These are phyloP conservation scores for Thyridium curvatum DNA, from an alignment of 2,329 filamentous ascomycete species.

Conservation along the genomic window DNA sequence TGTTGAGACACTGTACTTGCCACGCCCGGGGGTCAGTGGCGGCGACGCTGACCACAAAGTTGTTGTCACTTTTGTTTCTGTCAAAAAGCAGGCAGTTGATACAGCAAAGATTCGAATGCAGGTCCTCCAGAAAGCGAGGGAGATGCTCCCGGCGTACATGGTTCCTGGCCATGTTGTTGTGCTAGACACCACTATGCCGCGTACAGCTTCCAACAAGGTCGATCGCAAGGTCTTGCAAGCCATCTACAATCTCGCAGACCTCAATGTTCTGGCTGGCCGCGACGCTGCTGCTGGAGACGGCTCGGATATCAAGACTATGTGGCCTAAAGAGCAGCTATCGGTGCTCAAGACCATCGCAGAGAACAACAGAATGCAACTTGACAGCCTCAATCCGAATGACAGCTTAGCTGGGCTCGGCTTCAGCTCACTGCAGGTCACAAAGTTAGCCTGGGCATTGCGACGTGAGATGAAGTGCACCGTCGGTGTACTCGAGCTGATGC, in stretches of 20 bases:
- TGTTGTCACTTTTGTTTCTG: constrained; percentile 25
- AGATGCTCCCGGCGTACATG: constrained; percentile 19
- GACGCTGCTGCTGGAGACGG: not conserved
- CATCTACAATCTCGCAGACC: constrained; percentile 12
- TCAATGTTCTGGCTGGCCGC: constrained; percentile 8
- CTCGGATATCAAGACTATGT: not conserved
- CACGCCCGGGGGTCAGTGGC: constrained; percentile 17
- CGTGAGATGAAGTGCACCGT: constrained; percentile 9
- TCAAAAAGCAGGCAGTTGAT: constrained; percentile 6
- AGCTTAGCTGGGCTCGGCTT: constrained; percentile 15
- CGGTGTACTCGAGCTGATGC: constrained; percentile 16
- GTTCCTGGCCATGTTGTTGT: constrained; percentile 24
- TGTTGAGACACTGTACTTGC: constrained; percentile 25
- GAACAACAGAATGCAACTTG: constrained; percentile 4
- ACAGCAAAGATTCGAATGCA: constrained; percentile 1
- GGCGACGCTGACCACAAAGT: constrained; percentile 19
- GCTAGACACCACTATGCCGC: constrained; percentile 18
- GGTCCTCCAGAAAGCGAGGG: constrained; percentile 5
- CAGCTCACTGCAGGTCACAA: constrained; percentile 15
- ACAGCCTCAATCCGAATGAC: constrained; percentile 9
- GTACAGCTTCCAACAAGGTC: constrained; percentile 26
- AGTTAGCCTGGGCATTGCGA: constrained; percentile 14
- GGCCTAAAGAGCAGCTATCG: constrained; percentile 3
- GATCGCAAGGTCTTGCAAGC: constrained; percentile 21
- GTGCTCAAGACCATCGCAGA: constrained; percentile 9